phyloP scores from a whole-genome alignment of 129 eudicot species.

The Tagetes patula region DNA sequence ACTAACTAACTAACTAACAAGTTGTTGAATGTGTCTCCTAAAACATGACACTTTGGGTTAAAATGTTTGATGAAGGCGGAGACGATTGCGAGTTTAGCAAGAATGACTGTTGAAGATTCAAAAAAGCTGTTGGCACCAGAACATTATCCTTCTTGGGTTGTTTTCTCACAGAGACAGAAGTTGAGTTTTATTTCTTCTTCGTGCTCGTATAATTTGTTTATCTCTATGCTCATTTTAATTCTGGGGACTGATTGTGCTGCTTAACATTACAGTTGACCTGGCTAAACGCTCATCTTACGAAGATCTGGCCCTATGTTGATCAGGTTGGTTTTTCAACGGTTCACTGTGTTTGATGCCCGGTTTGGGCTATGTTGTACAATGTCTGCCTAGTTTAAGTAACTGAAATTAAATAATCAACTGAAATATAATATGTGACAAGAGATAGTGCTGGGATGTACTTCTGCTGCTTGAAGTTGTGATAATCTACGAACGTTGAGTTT shows the following conservation, averaged over 20 bases:
- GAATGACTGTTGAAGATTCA: conserved; percentile 98
- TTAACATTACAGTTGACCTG: conserved; percentile 66
- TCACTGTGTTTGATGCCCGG: neutral
- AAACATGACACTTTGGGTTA: conserved; percentile 9
- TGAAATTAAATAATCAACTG: neutral
- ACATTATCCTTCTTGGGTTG: conserved; percentile 92
- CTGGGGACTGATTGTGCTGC: conserved; percentile 31
- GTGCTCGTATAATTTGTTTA: neutral
- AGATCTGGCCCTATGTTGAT: conserved; percentile 93
- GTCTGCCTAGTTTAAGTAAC: neutral
- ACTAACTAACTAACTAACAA: too few relatives aligned
- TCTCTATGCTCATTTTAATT: neutral
- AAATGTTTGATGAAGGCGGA: conserved; percentile 52
- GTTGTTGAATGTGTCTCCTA: too few relatives aligned
- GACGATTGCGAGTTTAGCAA: conserved; percentile 86
- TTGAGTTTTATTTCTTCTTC: conserved; percentile 34
- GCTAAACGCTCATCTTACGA: conserved; percentile 74
- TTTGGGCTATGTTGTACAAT: conserved; percentile 9
- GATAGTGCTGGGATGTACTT: neutral
- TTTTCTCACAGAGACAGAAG: conserved; percentile 84
- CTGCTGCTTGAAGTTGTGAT: neutral
- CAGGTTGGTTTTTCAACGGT: conserved; percentile 52
- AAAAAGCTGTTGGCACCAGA: conserved; percentile 78
- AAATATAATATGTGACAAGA: neutral
- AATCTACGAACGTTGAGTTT: neutral